phyloP scores from a whole-genome alignment of 345 rosid species.

The Citropsis articulata region DNA sequence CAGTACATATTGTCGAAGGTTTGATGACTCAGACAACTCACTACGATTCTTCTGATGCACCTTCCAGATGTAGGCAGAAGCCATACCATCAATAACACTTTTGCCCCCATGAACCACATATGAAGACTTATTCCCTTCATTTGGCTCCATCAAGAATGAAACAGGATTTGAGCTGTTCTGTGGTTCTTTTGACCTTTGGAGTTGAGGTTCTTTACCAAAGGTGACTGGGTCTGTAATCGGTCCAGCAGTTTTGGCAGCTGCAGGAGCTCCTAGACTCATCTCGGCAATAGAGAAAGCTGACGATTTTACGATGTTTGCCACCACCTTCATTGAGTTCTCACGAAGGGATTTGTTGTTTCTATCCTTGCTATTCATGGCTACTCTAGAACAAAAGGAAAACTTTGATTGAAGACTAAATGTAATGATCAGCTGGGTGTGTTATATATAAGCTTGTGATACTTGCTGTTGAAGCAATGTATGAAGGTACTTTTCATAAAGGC shows the following conservation, averaged over 20 bases:
- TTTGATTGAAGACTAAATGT: background rate
- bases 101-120: conserved; percentile 12
- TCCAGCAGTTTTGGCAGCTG: conserved; percentile 12
- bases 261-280: conserved; percentile 31
- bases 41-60: conserved; percentile 44
- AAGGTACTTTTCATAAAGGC: background rate
- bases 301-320: conserved; percentile 35
- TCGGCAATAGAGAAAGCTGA: conserved; percentile 55
- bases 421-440: background rate
- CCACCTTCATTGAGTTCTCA: conserved; percentile 49
- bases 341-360: conserved; percentile 40
- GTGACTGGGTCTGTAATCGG: conserved; percentile 2
- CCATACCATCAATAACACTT: conserved; percentile 25
- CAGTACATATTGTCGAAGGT: conserved; percentile 16
- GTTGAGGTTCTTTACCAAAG: conserved; percentile 13
- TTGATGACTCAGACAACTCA: conserved; percentile 5
- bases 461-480: conserved; percentile 17
- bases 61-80: conserved; percentile 40
- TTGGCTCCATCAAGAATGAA: conserved; percentile 38
- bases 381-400: background rate
- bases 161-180: conserved; percentile 22
- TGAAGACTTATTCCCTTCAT: conserved; percentile 14
- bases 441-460: conserved; percentile 16
- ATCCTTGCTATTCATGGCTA: conserved; percentile 31
- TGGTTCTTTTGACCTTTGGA: conserved; percentile 24